phyloP scores from a whole-genome alignment of 306 rosid species.

The Luffa acutangula region DNA sequence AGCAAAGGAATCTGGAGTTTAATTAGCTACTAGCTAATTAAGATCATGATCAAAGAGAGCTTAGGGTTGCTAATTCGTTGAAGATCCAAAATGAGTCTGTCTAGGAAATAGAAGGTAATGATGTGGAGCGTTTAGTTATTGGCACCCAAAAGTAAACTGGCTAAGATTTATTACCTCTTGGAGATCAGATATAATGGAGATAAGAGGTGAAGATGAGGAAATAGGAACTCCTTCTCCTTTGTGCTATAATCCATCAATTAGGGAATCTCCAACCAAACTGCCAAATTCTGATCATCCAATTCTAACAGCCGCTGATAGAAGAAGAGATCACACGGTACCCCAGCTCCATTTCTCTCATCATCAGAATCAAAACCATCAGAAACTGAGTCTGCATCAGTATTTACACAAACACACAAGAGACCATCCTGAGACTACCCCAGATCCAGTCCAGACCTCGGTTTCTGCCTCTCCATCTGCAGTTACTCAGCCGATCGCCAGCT shows the following conservation, averaged over 20 bases:
- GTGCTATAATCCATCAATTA: slow-evolving; percentile 7
- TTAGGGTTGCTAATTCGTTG: not conserved
- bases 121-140: not conserved
- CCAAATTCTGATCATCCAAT: not conserved
- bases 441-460: not conserved
- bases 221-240: slow-evolving; percentile 10
- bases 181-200: not conserved
- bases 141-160: not conserved
- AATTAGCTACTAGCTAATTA: not conserved
- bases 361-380: slow-evolving; percentile 26
- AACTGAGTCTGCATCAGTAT: not conserved
- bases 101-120: not conserved
- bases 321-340: slow-evolving; percentile 24
- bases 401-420: not conserved
- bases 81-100: not conserved
- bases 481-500: not conserved
- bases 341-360: slow-evolving; percentile 17
- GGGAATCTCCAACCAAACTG: slow-evolving; percentile 9
- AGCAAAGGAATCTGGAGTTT: not conserved
- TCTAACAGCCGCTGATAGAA: slow-evolving; percentile 22
- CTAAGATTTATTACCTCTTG: not conserved
- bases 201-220: slow-evolving; percentile 5
- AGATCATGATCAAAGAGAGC: not conserved
- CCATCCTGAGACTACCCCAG: not conserved
- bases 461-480: not conserved